A percentile compares a stretch with the other conserved stretches of the same genome.
These are phyloP conservation scores for Biscogniauxia sp. DNA, from an alignment of 2,329 filamentous ascomycete species.

Conservation along the genomic window DNA sequence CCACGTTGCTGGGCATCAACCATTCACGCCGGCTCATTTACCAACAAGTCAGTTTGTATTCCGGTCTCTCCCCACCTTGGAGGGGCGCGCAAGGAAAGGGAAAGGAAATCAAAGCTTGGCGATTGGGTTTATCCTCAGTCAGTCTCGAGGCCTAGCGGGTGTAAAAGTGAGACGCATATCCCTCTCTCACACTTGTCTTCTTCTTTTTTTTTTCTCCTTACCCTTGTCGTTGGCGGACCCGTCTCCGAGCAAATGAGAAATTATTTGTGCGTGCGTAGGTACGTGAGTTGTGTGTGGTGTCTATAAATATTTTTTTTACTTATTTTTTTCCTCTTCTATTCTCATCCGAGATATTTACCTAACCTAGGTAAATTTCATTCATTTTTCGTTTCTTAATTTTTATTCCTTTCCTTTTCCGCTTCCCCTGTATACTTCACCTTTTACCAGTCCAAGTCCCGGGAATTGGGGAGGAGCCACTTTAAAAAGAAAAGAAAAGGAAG, in stretches of 20 bases:
- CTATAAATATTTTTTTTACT: not conserved
- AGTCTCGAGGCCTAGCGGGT: not conserved
- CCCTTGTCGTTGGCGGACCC: slow-evolving; percentile 6
- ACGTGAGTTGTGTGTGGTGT: not conserved
- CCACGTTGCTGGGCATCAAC: not conserved
- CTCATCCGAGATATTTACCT: too few species aligned
- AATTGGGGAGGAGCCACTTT: not conserved
- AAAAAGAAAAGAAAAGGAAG: not conserved
- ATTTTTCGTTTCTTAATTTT: too few species aligned
- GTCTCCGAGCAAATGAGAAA: not conserved
- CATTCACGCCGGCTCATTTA: not conserved
- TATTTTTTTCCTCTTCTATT: not conserved
- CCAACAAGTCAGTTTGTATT: not conserved
- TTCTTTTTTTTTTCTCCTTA: slow-evolving; percentile 1
- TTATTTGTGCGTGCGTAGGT: not conserved
- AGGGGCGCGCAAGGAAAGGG: not conserved
- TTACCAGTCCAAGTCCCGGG: not conserved
- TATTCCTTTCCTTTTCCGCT: too few species aligned
- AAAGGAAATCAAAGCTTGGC: not conserved
- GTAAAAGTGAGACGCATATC: not conserved
- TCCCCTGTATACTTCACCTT: not conserved
- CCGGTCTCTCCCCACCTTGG: not conserved
- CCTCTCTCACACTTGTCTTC: slow-evolving; percentile 1
- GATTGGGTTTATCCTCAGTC: not conserved
- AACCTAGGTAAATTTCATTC: too few species aligned